Evolutionary conservation across 345 rosid genomes (phyloP), one percentile per base, ranked within the genome.

Genomic region (Bretschneidera sinensis): DNA sequence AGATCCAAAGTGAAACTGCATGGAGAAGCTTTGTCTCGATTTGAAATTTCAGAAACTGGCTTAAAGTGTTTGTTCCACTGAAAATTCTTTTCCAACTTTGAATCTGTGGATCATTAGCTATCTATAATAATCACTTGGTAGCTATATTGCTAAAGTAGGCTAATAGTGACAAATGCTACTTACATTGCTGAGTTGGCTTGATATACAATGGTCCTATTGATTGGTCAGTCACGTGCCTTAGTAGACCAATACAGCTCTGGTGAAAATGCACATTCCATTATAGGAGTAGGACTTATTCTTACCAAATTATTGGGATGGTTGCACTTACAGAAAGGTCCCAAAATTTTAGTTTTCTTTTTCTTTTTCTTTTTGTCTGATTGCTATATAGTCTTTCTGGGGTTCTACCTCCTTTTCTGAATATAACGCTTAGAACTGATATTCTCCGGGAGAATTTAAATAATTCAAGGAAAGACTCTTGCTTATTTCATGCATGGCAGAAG

Each of bases 161-260:
- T 61, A 60, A 60, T 21, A 58, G 28, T 72, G 85, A 81, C 78
- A 81, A 79, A 64, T 22, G 75, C 82, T 75, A 78, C 79, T 74
- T 75, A 57, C 54, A 57, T 55, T 49, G 71, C 60, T 83, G 83
- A 83, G 92, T 76, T 86, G 88, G 85, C 79, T 55, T 60, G 39
- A 50, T 57, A 64, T 54, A 51, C n/a, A 20, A 59, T 54, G 83
- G 83, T 48, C 86, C 86, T 62, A 71, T 75, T 49, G 61, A 68
- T 77, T 61, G 60, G 52, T 62, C 62, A 48, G 0, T 47, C 81
- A 73, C 75, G 71, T 76, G 81, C 64, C 67, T 23, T 43, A 21
- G 51, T 48, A 43, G 57, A 60, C 56, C 28, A 19, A 59, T 35
- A 23, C 24, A 61, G 52, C 33, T 61, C 33, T 51, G 33, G 60